Evolutionary conservation across 164 flowering plant species (phyloP), one percentile per base, ranked within the genome.

Genomic region (Euptelea pleiosperma): DNA sequence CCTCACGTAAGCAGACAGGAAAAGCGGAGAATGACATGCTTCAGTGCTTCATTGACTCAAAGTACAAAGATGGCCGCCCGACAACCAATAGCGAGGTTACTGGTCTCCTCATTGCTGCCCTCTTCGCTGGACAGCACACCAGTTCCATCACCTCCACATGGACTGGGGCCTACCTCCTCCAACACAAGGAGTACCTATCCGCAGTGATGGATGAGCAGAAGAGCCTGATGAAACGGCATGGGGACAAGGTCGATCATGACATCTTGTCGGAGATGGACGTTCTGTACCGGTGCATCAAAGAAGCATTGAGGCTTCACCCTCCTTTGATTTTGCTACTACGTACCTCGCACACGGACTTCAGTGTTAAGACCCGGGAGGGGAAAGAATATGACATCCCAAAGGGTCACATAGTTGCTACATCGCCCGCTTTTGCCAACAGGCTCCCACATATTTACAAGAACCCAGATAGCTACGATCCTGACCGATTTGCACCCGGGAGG

Each of bases 41-140:
- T 64, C 98, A 93, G 77, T 74, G 86, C 75, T 90, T 90, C 70
- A 93, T 90, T 37, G 94, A 93, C 2, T 87, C 97, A 1, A 87
- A 79, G 70, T 87, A 89, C 84, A 93, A 93, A 69, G 86, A 90
- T 59, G 98, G 98, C 8, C 88, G 98, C 11, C 85, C 75, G 10
- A 93, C 98, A 26, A 84, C 94, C 16, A 94, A 93, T 5, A 5
- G 74, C 2, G 97, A 93, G 75, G 85, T 93, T 43, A 90, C 96
- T n/a, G 98, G 97, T 51, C 79, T 93, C 53, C 97, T 92, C 52
- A 92, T 92, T 57, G 98, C 98, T 59, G 97, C 98, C 39, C 84
- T 92, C 12, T 92, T 92, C 60, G 98, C 97, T 6, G 98, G 98
- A 26, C 98, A 92, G 68, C 98, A 92, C 79, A 92, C 98, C 41